Evolutionary conservation across 768 basidiomycete species (phyloP).

Genomic region (Mycena venus): DNA sequence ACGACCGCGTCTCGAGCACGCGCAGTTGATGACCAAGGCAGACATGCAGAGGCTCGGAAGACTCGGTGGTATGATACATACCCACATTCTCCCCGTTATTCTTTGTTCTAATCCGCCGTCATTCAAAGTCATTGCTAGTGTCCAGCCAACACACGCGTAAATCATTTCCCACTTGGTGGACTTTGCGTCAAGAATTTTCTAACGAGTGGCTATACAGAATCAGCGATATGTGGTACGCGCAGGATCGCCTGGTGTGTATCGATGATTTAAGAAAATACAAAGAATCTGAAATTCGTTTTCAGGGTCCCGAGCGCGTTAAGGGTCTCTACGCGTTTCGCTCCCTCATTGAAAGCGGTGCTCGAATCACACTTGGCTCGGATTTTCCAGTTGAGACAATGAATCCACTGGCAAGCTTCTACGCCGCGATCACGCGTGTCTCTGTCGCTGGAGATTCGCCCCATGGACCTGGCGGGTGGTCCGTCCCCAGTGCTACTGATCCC

Average conservation of each 20-base stretch:
- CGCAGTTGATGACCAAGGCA: conserved; percentile 82
- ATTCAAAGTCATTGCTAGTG: conserved; percentile 92
- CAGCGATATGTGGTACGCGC: conserved; percentile 95
- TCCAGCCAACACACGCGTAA: conserved; percentile 94
- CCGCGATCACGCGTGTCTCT: conserved; percentile 85
- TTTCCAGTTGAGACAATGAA: conserved; percentile 95
- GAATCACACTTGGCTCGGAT: conserved; percentile 90
- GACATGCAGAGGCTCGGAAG: conserved; percentile 80
- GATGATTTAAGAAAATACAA: no score
- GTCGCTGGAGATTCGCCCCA: conserved; percentile 86
- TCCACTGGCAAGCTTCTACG: conserved; percentile 91
- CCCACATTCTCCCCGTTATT: not conserved
- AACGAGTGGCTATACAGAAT: conserved; percentile 57
- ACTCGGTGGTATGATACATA: conserved; percentile 72
- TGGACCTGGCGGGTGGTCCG: conserved; percentile 86
- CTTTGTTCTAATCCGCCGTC: not conserved
- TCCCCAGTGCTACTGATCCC: not conserved
- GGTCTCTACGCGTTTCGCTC: conserved; percentile 93
- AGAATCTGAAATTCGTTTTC: no score
- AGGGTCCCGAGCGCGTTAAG: conserved; percentile 87
- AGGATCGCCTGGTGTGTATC: conserved; percentile 72
- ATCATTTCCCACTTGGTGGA: conserved; percentile 36
- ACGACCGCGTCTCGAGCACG: conserved; percentile 91
- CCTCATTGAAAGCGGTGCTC: conserved; percentile 75
- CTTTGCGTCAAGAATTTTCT: not conserved